These are phyloP conservation scores for Suillus bovinus DNA, from an alignment of 768 basidiomycete species.

Conservation along the genomic window DNA sequence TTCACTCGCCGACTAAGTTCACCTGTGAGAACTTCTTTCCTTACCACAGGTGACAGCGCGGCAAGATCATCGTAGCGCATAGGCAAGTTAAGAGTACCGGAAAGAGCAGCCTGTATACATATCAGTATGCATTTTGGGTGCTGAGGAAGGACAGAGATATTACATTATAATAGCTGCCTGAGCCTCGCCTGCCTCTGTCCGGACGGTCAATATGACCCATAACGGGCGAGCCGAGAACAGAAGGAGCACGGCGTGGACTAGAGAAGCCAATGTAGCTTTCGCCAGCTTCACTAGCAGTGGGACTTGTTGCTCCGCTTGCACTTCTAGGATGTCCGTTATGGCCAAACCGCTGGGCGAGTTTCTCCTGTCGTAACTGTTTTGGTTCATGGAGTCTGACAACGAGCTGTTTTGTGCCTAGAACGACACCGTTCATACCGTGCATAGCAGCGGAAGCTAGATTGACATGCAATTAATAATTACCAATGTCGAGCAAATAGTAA, in stretches of 20 bases:
- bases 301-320: slow-evolving; percentile 83
- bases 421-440: slow-evolving; percentile 77
- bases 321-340: slow-evolving; percentile 80
- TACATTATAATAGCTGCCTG: slow-evolving; percentile 87
- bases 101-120: slow-evolving; percentile 65
- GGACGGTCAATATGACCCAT: slow-evolving; percentile 51
- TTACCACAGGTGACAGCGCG: slow-evolving; percentile 80
- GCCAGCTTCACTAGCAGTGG: slow-evolving; percentile 78
- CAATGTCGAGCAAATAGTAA: background rate
- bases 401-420: slow-evolving; percentile 73
- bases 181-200: slow-evolving; percentile 73
- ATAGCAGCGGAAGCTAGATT: slow-evolving; percentile 66
- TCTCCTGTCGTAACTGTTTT: slow-evolving; percentile 88
- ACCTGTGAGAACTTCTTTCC: slow-evolving; percentile 82
- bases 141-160: slow-evolving; percentile 19
- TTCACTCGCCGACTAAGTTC: slow-evolving; percentile 79
- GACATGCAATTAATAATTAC: background rate
- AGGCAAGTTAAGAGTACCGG: slow-evolving; percentile 76
- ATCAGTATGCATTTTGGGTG: slow-evolving; percentile 10
- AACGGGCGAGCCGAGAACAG: slow-evolving; percentile 57
- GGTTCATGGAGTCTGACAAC: slow-evolving; percentile 90
- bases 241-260: slow-evolving; percentile 62
- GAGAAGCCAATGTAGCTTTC: slow-evolving; percentile 75
- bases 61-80: slow-evolving; percentile 89
- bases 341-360: slow-evolving; percentile 79